phyloP scores from a whole-genome alignment of 2,329 filamentous ascomycete genomes.

The Hypomyces rosellus region DNA sequence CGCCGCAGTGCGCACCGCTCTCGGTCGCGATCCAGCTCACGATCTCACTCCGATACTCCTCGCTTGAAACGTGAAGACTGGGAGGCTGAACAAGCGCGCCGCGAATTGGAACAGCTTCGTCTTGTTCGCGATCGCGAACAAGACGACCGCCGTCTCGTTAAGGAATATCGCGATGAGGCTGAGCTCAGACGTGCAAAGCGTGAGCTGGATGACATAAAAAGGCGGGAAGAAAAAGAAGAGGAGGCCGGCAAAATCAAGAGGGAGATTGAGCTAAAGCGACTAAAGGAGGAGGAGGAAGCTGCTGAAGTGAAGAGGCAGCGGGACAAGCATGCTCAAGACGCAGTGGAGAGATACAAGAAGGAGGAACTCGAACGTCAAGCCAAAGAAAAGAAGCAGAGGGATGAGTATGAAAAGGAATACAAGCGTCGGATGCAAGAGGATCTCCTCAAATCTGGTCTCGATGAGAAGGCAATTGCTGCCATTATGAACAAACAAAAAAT shows the following conservation, averaged over 20 bases:
- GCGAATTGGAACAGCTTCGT: constrained; percentile 40
- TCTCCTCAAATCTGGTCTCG: constrained; percentile 51
- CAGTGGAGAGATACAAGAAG: constrained; percentile 44
- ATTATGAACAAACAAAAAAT: constrained; percentile 53
- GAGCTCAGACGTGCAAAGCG: constrained; percentile 44
- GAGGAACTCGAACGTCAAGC: constrained; percentile 41
- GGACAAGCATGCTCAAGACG: constrained; percentile 15
- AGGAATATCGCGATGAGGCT: constrained; percentile 39
- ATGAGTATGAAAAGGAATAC: constrained; percentile 47
- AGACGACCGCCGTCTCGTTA: constrained; percentile 29
- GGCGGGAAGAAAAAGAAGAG: constrained; percentile 39
- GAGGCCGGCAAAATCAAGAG: constrained; percentile 46
- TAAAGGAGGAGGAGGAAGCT: constrained; percentile 33
- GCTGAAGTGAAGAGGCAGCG: constrained; percentile 31
- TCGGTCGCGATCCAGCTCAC: constrained; percentile 24
- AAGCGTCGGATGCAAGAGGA: constrained; percentile 51
- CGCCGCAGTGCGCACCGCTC: constrained; percentile 23
- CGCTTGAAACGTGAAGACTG: constrained; percentile 39
- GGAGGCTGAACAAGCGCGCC: constrained; percentile 33
- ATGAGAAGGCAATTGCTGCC: constrained; percentile 52
- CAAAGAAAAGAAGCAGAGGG: constrained; percentile 42
- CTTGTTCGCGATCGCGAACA: constrained; percentile 34
- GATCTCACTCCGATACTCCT: constrained; percentile 31
- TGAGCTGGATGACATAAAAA: constrained; percentile 42
- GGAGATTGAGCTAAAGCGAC: constrained; percentile 44